phyloP scores from a whole-genome alignment of 2,329 filamentous ascomycete genomes.

The Periglandula ipomoeae region DNA sequence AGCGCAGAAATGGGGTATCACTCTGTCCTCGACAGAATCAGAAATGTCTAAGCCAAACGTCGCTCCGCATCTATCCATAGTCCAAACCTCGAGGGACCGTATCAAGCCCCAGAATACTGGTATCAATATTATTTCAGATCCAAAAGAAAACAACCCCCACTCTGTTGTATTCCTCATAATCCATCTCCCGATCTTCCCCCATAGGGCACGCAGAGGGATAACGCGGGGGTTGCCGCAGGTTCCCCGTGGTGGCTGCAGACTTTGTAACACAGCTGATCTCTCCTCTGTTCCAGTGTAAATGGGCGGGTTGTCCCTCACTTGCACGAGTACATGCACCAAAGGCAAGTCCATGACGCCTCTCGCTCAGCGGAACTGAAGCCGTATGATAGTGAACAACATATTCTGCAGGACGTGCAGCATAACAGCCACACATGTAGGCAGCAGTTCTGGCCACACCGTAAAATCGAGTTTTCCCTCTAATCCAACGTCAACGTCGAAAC shows the following conservation, averaged over 20 bases:
- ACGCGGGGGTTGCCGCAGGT: not conserved
- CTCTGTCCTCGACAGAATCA: constrained; percentile 1
- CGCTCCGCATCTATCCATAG: not conserved
- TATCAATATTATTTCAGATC: not conserved
- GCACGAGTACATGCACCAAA: not conserved
- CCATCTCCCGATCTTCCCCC: not conserved
- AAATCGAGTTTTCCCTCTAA: constrained; percentile 56
- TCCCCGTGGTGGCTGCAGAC: not conserved
- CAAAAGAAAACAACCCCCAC: not conserved
- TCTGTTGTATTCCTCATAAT: not conserved
- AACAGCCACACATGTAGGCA: constrained; percentile 57
- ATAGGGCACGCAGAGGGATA: too few species aligned
- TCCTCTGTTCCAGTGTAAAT: not conserved
- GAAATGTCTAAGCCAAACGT: not conserved
- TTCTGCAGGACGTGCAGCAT: constrained; percentile 62
- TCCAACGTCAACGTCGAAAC: constrained; percentile 53
- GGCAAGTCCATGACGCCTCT: not conserved
- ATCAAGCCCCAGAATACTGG: not conserved
- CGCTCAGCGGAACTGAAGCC: constrained; percentile 47
- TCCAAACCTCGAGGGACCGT: not conserved
- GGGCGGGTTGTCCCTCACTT: not conserved
- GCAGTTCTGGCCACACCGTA: constrained; percentile 56
- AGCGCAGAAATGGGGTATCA: not conserved
- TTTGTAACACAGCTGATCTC: not conserved
- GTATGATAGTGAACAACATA: constrained; percentile 62